A percentile compares a stretch with the other conserved stretches of the same genome.
phyloP scores from a whole-genome alignment of 257 asterid species.

The Verbascum thapsus region DNA sequence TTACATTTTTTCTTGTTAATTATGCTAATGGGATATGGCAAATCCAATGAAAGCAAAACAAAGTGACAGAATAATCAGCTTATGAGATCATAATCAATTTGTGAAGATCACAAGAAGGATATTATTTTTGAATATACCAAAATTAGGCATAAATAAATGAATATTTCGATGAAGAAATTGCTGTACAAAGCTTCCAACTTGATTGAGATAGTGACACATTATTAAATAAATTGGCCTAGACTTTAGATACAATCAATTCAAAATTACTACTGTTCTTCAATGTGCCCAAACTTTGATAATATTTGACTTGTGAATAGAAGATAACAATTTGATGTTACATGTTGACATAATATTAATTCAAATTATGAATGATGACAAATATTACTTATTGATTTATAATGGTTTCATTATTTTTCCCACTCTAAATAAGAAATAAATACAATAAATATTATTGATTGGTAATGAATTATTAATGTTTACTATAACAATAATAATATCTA shows the following conservation, averaged over 20 bases:
- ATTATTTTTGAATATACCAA: conserved; percentile 15
- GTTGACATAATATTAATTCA: not conserved
- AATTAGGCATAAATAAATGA: conserved; percentile 3
- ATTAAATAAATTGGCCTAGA: not conserved
- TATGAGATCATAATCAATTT: not conserved
- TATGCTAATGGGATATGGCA: conserved; percentile 20
- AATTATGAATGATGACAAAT: too few relatives aligned
- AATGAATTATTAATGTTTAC: too few relatives aligned
- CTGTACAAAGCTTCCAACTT: conserved; percentile 6
- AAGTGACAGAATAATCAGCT: not conserved
- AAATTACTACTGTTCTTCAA: not conserved
- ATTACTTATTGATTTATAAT: too few relatives aligned
- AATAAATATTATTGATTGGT: too few relatives aligned
- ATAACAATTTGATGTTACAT: not conserved
- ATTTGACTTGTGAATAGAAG: conserved; percentile 27
- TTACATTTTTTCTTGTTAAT: conserved; percentile 9
- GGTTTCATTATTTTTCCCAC: too few relatives aligned
- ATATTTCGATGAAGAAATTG: not conserved
- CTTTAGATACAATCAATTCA: conserved; percentile 3
- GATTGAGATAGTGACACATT: conserved; percentile 15
- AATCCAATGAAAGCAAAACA: not conserved
- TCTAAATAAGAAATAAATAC: too few relatives aligned
- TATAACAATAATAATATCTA: too few relatives aligned
- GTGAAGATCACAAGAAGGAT: conserved; percentile 3
- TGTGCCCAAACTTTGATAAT: conserved; percentile 1